phyloP scores from a whole-genome alignment of 2,329 filamentous ascomycete species.

The Arthrobotrys entomopaga region DNA sequence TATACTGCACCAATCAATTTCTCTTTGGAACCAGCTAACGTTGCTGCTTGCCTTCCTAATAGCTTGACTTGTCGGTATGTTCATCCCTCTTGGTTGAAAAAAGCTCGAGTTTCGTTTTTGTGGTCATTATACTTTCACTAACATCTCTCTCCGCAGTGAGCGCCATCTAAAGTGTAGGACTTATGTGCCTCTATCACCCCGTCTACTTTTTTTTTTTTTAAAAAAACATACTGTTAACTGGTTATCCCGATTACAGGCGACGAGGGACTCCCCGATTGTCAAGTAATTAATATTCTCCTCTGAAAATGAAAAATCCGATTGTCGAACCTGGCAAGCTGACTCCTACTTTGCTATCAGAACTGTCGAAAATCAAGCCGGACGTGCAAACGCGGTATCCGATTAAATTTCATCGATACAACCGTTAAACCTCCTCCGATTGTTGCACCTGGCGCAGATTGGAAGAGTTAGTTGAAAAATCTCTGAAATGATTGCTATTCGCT shows the following conservation, averaged over 20 bases:
- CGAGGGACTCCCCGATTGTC: slow-evolving; percentile 58
- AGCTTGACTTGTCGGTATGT: slow-evolving; percentile 77
- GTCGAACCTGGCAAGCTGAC: not conserved
- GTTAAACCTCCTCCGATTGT: slow-evolving; percentile 75
- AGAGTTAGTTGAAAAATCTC: slow-evolving; percentile 62
- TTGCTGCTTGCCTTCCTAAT: slow-evolving; percentile 4
- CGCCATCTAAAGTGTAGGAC: slow-evolving; percentile 58
- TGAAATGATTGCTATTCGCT: slow-evolving; percentile 19
- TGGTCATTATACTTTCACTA: slow-evolving; percentile 19
- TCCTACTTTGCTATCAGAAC: slow-evolving; percentile 68
- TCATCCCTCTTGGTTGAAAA: not conserved
- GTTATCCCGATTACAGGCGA: slow-evolving; percentile 52
- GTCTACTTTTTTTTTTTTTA: not conserved
- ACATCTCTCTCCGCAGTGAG: slow-evolving; percentile 52
- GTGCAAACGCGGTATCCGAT: slow-evolving; percentile 84
- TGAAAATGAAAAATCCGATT: not conserved
- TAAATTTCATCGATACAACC: slow-evolving; percentile 91
- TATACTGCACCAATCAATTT: not conserved
- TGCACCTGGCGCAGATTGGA: slow-evolving; percentile 73
- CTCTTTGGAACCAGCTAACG: not conserved
- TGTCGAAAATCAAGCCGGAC: slow-evolving; percentile 86
- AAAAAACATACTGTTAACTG: not conserved
- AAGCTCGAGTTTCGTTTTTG: slow-evolving; percentile 18
- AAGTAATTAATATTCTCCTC: slow-evolving; percentile 41
- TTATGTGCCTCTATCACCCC: not conserved